Evolutionary conservation across 768 basidiomycete genomes (phyloP), one percentile per base, ranked within the genome.

Genomic region (Termitomyces sp.): DNA sequence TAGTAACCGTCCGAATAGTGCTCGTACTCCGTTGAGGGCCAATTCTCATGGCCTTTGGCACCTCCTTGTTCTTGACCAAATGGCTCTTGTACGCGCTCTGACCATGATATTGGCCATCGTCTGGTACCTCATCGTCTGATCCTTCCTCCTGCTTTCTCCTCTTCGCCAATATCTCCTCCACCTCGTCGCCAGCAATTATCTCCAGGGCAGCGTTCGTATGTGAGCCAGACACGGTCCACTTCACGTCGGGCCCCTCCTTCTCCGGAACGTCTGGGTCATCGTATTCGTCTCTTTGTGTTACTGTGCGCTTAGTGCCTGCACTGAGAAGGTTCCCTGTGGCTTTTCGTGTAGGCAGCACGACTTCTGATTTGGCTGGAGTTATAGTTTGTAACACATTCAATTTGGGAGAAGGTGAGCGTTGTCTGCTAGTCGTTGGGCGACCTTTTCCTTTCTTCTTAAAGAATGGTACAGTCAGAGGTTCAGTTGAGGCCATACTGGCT

Each of bases 1-100:
- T 87, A 4, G 96, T 98, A 45, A 96, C 95, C 3, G 92, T 95
- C 55, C 94, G 83, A 63, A 99, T 93, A 58, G 90, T 98, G 74
- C 70, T 89, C 43, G 74, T 85, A 68, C 73, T 86, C 70, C 87
- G 78, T 71, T 89, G 92, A 62, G 83, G 96, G 47, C 83, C 95
- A 53, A 84, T 85, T 61, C 87, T 84, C 87, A 95, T 95, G 17
- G 89, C 85, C 70, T 94, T 95, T 3, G 93, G 90, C 9, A 93
- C 69, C 67, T 94, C 90, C 65, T 88, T 84, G 66, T 78, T 86
- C 75, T 90, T 92, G 73, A 87, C 87, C 66, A 96, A 72, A 64
- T 92, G 91, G 54, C 77, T 81, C 61, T 84, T 81, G 74, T 96
- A 97, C 11, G 86, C 90, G 44, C 82, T 85, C 69, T 90, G 83